These are phyloP conservation scores for Pseudotulostoma volvatum DNA, from an alignment of 495 filamentous ascomycete genomes.

Conservation along the genomic window DNA sequence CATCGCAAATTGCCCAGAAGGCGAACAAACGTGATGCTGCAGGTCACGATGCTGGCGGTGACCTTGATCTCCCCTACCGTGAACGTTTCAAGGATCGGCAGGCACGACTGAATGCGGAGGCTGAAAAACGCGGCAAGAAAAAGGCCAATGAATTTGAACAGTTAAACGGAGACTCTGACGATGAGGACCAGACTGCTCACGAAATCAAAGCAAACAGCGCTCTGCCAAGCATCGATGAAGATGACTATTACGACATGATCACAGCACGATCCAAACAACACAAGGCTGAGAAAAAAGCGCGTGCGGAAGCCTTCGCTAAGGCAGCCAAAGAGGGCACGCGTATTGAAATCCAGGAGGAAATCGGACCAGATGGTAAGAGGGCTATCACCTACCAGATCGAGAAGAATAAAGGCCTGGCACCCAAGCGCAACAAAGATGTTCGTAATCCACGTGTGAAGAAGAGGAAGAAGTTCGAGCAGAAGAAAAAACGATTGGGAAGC, in stretches of 20 bases:
- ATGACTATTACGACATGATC: constrained; percentile 83
- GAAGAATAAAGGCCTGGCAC: constrained; percentile 92
- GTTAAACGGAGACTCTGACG: constrained; percentile 50
- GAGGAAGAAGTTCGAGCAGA: constrained; percentile 79
- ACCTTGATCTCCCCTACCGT: constrained; percentile 77
- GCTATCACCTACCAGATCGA: constrained; percentile 81
- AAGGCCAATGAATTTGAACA: constrained; percentile 40
- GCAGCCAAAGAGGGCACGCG: constrained; percentile 39
- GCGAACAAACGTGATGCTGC: constrained; percentile 69
- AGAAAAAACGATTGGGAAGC: constrained; percentile 84
- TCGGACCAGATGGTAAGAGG: constrained; percentile 66
- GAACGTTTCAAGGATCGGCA: constrained; percentile 76
- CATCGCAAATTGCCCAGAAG: constrained; percentile 87
- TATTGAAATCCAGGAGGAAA: constrained; percentile 37
- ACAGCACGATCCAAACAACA: constrained; percentile 46
- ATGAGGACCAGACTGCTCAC: constrained; percentile 28
- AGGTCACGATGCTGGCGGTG: constrained; percentile 73
- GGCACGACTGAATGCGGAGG: constrained; percentile 68
- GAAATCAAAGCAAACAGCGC: constrained; percentile 26
- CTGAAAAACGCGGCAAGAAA: constrained; percentile 65
- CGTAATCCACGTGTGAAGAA: constrained; percentile 97
- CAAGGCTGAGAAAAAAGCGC: constrained; percentile 59
- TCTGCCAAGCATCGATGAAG: constrained; percentile 30
- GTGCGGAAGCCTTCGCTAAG: constrained; percentile 32
- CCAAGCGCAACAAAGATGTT: constrained; percentile 77